A percentile compares a stretch with the other conserved stretches of the same genome.
Conservation (phyloP, 2,329 filamentous ascomycete genomes). For the Epichloe sylvatica region DNA sequence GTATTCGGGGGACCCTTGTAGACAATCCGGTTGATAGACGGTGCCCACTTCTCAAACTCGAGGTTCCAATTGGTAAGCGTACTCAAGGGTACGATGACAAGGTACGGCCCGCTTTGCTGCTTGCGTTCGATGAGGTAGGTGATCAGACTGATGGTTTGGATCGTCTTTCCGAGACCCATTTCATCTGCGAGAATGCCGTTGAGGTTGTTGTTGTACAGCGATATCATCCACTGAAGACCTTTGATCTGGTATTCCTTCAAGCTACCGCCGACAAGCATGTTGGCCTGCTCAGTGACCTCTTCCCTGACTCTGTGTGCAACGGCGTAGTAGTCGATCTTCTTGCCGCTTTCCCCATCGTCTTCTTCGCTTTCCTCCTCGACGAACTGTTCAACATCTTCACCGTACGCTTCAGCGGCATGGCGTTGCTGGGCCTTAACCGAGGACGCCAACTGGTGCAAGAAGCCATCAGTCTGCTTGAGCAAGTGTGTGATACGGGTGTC, state of each 20-base stretch:
- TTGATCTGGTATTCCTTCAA: slow-evolving; percentile 98
- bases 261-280: slow-evolving; percentile 76
- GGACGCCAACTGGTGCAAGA: slow-evolving; percentile 86
- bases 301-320: slow-evolving; percentile 94
- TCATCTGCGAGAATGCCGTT: slow-evolving; percentile 98
- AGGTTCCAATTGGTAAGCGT: slow-evolving; percentile 97
- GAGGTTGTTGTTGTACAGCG: slow-evolving; percentile 98
- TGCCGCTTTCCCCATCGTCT: slow-evolving; percentile 53
- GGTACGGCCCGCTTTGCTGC: slow-evolving; percentile 76
- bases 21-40: slow-evolving; percentile 70
- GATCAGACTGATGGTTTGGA: slow-evolving; percentile 95
- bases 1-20: slow-evolving; percentile 95
- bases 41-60: slow-evolving; percentile 98
- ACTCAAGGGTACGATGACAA: slow-evolving; percentile 93
- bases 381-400: slow-evolving; percentile 39
- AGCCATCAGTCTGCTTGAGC: slow-evolving; percentile 91
- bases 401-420: slow-evolving; percentile 65
- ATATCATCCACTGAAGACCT: slow-evolving; percentile 99
- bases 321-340: slow-evolving; percentile 96
- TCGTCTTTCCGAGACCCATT: slow-evolving; percentile 99
- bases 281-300: slow-evolving; percentile 70
- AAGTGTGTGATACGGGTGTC: slow-evolving; percentile 98
- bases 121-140: slow-evolving; percentile 96
- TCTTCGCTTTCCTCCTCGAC: slow-evolving; percentile 54
- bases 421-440: slow-evolving; percentile 93